Evolutionary conservation across 2,329 filamentous ascomycete genomes (phyloP).

Genomic region (Verticillium alfalfae): DNA sequence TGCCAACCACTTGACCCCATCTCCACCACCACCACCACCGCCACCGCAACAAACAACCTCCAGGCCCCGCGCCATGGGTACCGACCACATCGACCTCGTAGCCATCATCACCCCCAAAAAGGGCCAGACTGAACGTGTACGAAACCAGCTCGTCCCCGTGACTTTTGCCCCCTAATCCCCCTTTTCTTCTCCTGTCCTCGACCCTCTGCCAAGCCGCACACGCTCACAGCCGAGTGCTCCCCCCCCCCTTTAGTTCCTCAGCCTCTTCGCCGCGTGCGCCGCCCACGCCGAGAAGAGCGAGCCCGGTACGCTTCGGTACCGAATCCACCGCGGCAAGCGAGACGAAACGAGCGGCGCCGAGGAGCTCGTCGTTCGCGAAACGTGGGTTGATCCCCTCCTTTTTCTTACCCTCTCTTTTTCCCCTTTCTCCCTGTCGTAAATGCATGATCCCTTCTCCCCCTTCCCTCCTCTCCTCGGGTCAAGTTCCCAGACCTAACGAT

Average conservation of each 20-base stretch:
- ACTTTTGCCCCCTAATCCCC: neutral
- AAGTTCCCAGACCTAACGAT: no score
- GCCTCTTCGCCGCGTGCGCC: constrained; percentile 15
- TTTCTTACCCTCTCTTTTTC: neutral
- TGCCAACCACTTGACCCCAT: neutral
- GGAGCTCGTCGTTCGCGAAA: constrained; percentile 18
- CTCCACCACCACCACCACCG: no score
- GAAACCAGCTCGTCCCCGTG: neutral
- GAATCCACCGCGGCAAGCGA: constrained; percentile 16
- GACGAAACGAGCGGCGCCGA: constrained; percentile 15
- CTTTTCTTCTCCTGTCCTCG: neutral
- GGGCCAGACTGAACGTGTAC: constrained; percentile 15
- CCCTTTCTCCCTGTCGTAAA: neutral
- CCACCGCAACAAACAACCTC: neutral
- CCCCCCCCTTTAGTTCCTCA: constrained; percentile 11
- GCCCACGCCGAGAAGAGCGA: constrained; percentile 16
- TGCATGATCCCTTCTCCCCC: neutral
- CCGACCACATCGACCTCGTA: constrained; percentile 14
- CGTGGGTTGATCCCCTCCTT: constrained; percentile 9
- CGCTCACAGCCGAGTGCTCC: neutral
- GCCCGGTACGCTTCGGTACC: constrained; percentile 17
- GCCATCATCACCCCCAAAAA: constrained; percentile 20
- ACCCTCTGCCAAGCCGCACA: neutral
- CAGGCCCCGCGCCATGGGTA: constrained; percentile 6
- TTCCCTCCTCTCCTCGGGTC: no score